Evolutionary conservation across 768 basidiomycete genomes (phyloP), one percentile per base, ranked within the genome.

Genomic region (Trametes cubensis): DNA sequence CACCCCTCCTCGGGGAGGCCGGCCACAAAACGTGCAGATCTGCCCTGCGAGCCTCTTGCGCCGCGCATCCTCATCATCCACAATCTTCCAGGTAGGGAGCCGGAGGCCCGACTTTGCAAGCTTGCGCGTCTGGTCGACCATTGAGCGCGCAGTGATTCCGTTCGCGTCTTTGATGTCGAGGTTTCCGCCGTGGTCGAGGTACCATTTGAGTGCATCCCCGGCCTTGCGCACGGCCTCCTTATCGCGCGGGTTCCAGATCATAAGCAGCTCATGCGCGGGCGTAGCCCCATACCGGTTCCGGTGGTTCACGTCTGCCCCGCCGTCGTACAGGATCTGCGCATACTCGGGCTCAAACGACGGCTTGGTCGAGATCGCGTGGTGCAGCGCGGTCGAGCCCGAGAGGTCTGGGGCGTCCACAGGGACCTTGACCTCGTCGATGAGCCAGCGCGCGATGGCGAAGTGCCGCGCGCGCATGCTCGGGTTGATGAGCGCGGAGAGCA

Each of bases 131-230:
- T 25, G 57, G 30, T 64, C 57, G 7, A 71, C 66, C 41, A 69
- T 64, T 6, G 38, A 21, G 17, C 77, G 72, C 49, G 71, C 70
- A 18, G 71, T 69, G 62, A 68, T 66, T 13, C 77, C 76, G 66
- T 80, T 78, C 17, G 73, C 69, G 60, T 81, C 80, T 28, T 72
- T 58, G 46, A 68, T 62, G 42, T 71, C 70, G 17, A 71, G 23
- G 67, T 73, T 80, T 18, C 80, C 79, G n/a, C 78, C 78, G 67
- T 80, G 79, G 0, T 57, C 65, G 50, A 81, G 61, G 66, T 76
- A 80, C 77, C 77, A 81, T 56, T 72, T 58, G 30, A 80, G 63
- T 11, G 75, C 73, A 26, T 63, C 57, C 2, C 45, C 60, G 4
- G 77, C 73, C 21, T 66, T 68, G 25, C 60, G 62, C 17, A 77